A percentile compares a stretch with the other conserved stretches of the same genome.
These are phyloP conservation scores for Diaporthe citrichinensis DNA, from an alignment of 2,329 filamentous ascomycete genomes.

Conservation along the genomic window DNA sequence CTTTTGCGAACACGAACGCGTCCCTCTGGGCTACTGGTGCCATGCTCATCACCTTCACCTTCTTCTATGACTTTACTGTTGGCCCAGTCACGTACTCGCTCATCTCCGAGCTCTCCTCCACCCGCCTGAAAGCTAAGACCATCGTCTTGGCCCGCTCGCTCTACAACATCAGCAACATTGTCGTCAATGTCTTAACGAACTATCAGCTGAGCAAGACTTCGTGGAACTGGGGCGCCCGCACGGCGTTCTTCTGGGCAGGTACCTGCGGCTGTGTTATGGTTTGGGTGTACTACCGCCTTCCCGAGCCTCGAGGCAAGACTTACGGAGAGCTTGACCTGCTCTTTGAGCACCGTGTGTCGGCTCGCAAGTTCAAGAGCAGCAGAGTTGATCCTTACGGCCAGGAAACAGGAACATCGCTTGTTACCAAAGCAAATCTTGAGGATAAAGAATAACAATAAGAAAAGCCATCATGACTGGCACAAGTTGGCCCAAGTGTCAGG, in stretches of 20 bases:
- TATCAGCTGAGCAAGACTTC: constrained; percentile 92
- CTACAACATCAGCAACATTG: constrained; percentile 85
- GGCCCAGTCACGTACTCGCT: constrained; percentile 92
- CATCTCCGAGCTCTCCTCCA: constrained; percentile 86
- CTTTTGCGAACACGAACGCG: constrained; percentile 67
- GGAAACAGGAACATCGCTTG: constrained; percentile 59
- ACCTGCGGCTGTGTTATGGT: constrained; percentile 82
- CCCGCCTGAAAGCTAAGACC: constrained; percentile 90
- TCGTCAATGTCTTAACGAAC: constrained; percentile 85
- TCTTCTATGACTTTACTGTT: constrained; percentile 88
- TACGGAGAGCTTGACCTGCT: constrained; percentile 90
- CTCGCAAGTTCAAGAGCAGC: constrained; percentile 78
- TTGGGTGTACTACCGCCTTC: constrained; percentile 85
- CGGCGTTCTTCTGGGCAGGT: constrained; percentile 86
- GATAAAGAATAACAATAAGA: not conserved
- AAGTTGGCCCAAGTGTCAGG: not conserved
- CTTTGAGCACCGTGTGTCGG: constrained; percentile 80
- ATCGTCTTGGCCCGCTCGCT: constrained; percentile 87
- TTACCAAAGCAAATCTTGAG: constrained; percentile 49
- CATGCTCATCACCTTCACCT: constrained; percentile 87
- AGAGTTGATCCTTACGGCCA: constrained; percentile 70
- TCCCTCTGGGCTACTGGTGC: constrained; percentile 84
- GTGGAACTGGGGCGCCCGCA: constrained; percentile 90
- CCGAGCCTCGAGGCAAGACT: constrained; percentile 83
- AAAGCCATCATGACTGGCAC: not conserved